Evolutionary conservation across 2,329 filamentous ascomycete species (phyloP), one percentile per base, ranked within the genome.

Genomic region (Clarireedia paspali): DNA sequence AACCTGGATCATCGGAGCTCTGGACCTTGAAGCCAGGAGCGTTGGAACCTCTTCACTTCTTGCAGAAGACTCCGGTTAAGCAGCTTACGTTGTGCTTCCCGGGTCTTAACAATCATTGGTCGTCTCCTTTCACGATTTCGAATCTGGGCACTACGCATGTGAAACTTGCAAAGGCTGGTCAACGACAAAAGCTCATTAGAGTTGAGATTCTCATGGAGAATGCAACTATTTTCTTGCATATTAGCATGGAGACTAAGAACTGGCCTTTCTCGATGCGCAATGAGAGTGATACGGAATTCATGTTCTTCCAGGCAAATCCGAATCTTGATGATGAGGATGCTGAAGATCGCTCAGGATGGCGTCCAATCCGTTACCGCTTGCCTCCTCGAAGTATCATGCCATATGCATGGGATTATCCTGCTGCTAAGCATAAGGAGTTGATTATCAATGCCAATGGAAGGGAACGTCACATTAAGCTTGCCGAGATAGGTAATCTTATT

Each of bases 211-310:
- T 99, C 47, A 86, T 96, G 80, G 95, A 99, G 70, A 84, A 89
- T 59, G 89, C 92, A 0, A 97, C 92, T 1, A 87, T 99, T 42
- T 99, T 97, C 77, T 71, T 97, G 36, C 89, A 96, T 66, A 80
- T 99, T 57, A 94, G 85, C 67, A 77, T 92, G 63, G 94, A 99
- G 73, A 91, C 83, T 5, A 95, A 94, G 71, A 90, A 95, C 68
- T 99, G 94, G 94, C 94, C 94, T 0, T 99, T 94, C 73, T 96
- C 91, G 0, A 96, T 99, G 85, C 87, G 94, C 62, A 99, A 99
- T 68, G 94, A 97, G 74, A 97, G 92, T 67, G 92, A 97, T 66
- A 88, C 87, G 24, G 94, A 97, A 68, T 97, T 97, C 71, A 87
- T 92, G 49, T 99, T 99, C 74, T 96, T 88, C 76, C 94, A 99